Percentiles rank a stretch among this genome's conserved stretches.
Conservation (phyloP, 306 rosid genomes). For the Cercis canadensis region DNA sequence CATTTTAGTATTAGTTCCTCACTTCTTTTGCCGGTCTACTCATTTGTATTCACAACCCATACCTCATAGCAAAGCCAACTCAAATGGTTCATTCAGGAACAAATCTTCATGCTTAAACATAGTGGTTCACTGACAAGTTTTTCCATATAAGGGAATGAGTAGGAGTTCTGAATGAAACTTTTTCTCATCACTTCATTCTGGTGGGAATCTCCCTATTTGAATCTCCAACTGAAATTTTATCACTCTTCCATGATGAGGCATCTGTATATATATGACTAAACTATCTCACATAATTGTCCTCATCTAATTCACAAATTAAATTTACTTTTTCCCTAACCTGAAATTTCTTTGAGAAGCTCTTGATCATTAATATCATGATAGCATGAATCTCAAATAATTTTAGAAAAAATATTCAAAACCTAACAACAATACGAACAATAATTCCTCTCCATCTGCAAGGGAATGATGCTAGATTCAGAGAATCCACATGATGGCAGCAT, state of each 20-base stretch:
- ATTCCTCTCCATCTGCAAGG: constrained; percentile 18
- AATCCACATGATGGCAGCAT: not conserved
- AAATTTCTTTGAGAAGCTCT: constrained; percentile 1
- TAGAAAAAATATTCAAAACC: constrained; percentile 3
- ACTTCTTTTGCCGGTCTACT: too few relatives aligned
- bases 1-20: not conserved
- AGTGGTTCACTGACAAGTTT: too few relatives aligned
- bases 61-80: too few relatives aligned
- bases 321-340: not conserved
- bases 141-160: too few relatives aligned
- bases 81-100: too few relatives aligned
- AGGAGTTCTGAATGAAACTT: too few relatives aligned
- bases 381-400: constrained; percentile 11
- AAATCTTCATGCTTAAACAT: too few relatives aligned
- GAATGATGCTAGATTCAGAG: constrained; percentile 17
- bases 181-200: too few relatives aligned
- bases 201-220: not conserved
- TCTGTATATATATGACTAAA: not conserved
- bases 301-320: constrained; percentile 3
- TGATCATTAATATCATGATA: not conserved
- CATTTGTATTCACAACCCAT: too few relatives aligned
- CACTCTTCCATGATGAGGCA: not conserved
- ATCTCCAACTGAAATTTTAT: too few relatives aligned
- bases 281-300: not conserved
- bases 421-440: constrained; percentile 12